phyloP scores from a whole-genome alignment of 768 basidiomycete genomes.

The Paxillus rubicundulus region DNA sequence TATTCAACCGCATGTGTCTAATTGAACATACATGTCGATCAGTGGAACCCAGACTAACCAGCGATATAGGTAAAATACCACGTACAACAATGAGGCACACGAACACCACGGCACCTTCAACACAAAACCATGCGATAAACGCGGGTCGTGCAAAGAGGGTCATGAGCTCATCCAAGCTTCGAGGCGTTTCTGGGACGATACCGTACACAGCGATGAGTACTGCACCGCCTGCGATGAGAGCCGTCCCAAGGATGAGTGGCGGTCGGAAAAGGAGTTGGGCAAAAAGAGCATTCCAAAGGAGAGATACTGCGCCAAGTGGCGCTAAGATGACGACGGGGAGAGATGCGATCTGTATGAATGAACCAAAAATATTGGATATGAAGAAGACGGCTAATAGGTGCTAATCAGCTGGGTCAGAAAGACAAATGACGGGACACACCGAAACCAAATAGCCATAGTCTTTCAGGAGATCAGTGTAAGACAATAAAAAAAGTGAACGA shows the following conservation, averaged over 20 bases:
- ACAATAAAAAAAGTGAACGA: neutral
- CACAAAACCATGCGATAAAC: slow-evolving; percentile 80
- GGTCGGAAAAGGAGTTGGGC: slow-evolving; percentile 77
- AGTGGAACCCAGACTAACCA: neutral
- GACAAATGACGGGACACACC: slow-evolving; percentile 31
- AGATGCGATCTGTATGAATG: slow-evolving; percentile 88
- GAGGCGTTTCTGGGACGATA: slow-evolving; percentile 85
- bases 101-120: slow-evolving; percentile 59
- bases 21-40: neutral
- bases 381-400: slow-evolving; percentile 61
- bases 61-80: slow-evolving; percentile 10
- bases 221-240: slow-evolving; percentile 85
- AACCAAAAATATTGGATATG: slow-evolving; percentile 83
- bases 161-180: slow-evolving; percentile 82
- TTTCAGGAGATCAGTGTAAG: slow-evolving; percentile 27
- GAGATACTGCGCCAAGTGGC: slow-evolving; percentile 86
- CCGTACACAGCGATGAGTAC: slow-evolving; percentile 89
- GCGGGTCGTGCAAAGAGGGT: slow-evolving; percentile 68
- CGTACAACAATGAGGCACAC: slow-evolving; percentile 63
- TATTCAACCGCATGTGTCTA: slow-evolving; percentile 78
- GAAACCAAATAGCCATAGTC: slow-evolving; percentile 87
- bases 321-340: slow-evolving; percentile 94
- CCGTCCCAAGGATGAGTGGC: slow-evolving; percentile 83
- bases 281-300: slow-evolving; percentile 94
- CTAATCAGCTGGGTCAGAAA: slow-evolving; percentile 2